phyloP scores from a whole-genome alignment of 164 flowering plant species.

The Stephania yunnanensis region DNA sequence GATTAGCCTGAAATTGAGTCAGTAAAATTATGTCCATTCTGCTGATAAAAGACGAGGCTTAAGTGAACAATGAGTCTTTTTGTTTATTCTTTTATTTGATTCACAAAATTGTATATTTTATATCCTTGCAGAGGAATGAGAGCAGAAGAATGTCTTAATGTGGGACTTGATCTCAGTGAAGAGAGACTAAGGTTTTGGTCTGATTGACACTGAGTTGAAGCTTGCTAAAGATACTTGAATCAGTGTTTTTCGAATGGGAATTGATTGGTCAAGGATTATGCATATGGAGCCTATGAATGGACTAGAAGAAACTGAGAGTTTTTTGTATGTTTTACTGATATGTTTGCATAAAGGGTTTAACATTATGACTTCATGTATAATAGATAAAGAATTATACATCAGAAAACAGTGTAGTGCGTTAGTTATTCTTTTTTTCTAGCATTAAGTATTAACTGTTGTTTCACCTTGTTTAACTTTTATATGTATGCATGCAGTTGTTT shows the following conservation, averaged over 20 bases:
- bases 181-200: conserved; percentile 98
- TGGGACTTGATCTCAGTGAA: conserved; percentile 50
- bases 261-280: conserved; percentile 94
- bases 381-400: no score
- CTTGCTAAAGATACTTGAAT: conserved; percentile 87
- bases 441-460: no score
- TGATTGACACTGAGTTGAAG: conserved; percentile 80
- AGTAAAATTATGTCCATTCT: no score
- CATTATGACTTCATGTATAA: no score
- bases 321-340: background rate
- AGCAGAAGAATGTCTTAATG: conserved; percentile 30
- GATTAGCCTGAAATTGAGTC: no score
- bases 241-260: conserved; percentile 85
- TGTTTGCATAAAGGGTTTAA: no score
- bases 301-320: conserved; percentile 54
- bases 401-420: background rate
- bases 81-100: background rate
- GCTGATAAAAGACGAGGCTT: no score
- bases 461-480: background rate
- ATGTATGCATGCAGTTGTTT: background rate
- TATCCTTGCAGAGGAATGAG: conserved; percentile 34
- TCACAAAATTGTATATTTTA: background rate
- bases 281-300: conserved; percentile 77
- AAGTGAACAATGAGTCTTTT: background rate
- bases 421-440: background rate